Base-by-base conservation (phyloP, 768 basidiomycete species). In the Pleurotus giganteus region DNA sequence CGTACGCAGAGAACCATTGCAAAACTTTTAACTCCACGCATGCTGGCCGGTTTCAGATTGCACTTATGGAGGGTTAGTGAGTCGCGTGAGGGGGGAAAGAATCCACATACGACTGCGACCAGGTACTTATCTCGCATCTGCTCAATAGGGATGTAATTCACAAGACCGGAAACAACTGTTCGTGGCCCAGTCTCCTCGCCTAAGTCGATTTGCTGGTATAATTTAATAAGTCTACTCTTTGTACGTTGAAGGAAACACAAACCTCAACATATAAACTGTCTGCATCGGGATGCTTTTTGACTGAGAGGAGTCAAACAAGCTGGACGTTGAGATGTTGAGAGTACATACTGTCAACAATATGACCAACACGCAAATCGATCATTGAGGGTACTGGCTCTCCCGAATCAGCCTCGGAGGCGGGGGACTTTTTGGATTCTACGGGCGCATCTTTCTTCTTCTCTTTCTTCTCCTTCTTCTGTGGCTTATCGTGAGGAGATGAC, bases 21-120 rank as follows among this genome's bases (percentile, higher is more conserved):
- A 65, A 89, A 96, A 57, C 94, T 96, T 76, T 98, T 98, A 62
- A 99, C 86, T 2, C 97, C 97, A 56, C 96, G 86, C 96, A 99
- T 98, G 61, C 79, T 86, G 5, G 90, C 96, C 4, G 96, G 96
- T 71, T 99, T 98, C 57, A 99, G 72, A 69, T 98, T 95, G 69
- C 90, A 93, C 89, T 91, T 52, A 2, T 24, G 23, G 26, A 45
- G 47, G 44, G 47, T 31, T 36, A 34, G 34, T 37, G 31, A n/a
- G 47, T 29, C 43, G 42, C 23, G 41, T n/a, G 31, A 43, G 24
- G 51, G 9, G 53, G 45, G 28, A 8, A 4, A 34, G 31, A 52
- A 31, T 13, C 28, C 2, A 45, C 2, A 21, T 69, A 94, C 93
- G 43, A 97, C 88, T 36, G 87, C 89, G 53, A 95, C 82, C 23